A percentile compares a stretch with the other conserved stretches of the same genome.
Evolutionary conservation across 805 yeast genomes (phyloP).

Genomic region (Tetrapisispora namnaoensis): DNA sequence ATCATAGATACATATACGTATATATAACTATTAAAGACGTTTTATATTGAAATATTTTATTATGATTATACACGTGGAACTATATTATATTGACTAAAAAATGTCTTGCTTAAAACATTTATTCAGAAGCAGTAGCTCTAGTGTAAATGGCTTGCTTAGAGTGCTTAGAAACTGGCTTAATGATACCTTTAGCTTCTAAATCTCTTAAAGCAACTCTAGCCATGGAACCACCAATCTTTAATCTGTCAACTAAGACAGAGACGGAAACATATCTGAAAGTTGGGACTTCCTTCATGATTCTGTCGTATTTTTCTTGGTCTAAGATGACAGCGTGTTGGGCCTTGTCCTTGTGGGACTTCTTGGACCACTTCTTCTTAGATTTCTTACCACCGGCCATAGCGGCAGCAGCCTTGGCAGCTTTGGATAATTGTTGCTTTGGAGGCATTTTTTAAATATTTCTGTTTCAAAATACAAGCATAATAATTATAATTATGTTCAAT

Average conservation of each 20-base stretch:
- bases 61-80: slow-evolving; percentile 4
- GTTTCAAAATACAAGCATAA: slow-evolving; percentile 36
- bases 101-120: slow-evolving; percentile 17
- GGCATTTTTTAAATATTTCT: slow-evolving; percentile 57
- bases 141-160: slow-evolving; percentile 95
- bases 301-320: slow-evolving; percentile 98
- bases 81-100: slow-evolving; percentile 1
- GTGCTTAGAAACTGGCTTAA: slow-evolving; percentile 89
- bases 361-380: slow-evolving; percentile 99
- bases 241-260: slow-evolving; percentile 96
- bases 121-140: slow-evolving; percentile 60
- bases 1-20: neutral
- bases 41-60: slow-evolving; percentile 1
- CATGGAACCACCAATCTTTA: slow-evolving; percentile 97
- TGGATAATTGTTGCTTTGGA: slow-evolving; percentile 97
- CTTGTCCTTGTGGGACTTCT: slow-evolving; percentile 99
- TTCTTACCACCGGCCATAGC: slow-evolving; percentile 99
- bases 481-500: slow-evolving; percentile 57
- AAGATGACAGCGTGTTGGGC: slow-evolving; percentile 95
- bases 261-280: slow-evolving; percentile 97
- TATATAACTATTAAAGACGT: neutral
- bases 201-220: slow-evolving; percentile 98
- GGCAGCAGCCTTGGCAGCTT: slow-evolving; percentile 99
- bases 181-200: slow-evolving; percentile 89
- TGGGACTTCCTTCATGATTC: slow-evolving; percentile 98